Base-by-base conservation (phyloP, 169 alveolate species). In the Eimeria necatrix region DNA sequence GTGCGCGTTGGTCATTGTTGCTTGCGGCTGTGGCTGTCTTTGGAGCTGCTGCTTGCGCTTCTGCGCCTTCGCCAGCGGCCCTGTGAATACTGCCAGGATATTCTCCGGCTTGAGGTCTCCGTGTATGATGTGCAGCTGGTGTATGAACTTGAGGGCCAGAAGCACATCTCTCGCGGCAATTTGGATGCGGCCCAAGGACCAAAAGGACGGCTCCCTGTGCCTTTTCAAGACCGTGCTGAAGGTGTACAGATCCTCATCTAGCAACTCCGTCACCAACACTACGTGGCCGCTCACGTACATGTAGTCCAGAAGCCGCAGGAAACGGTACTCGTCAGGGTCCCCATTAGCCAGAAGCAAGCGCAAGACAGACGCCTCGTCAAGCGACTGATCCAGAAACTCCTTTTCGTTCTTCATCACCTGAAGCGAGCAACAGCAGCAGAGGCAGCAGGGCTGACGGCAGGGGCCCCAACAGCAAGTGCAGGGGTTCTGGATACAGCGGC, bases 71-170 rank as follows among this genome's bases (percentile, higher is more conserved):
- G 94, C 94, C 9, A 61, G 60, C 51, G 94, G 71, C 97, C 97
- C 74, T 3, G 91, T 53, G 61, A 83, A 83, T 9, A 71, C 51
- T 41, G 98, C 93, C 49, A 99, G 97, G 46, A 99, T 98, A 96
- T 99, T 99, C 95, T 98, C 99, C n/a, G 99, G 99, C 91, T 99
- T 99, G 83, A 99, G 96, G 95, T 99, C 99, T 83, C 99, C 98
- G 94, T 99, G 99, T 16, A 98, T 98, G 53, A 99, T 91, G 89
- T 95, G 94, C 87, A 97, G 64, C 48, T 94, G 87, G 94, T 98
- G 99, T 56, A 97, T 93, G 94, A 95, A 97, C 87, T 98, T 96
- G 41, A 97, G 94, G 26, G 98, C 98, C 7, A 83, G 94, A 41
- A 97, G 94, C n/a, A 98, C 96, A 95, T 97, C 97, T 8, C 94